Percentiles rank a stretch among this genome's conserved stretches.
These are phyloP conservation scores for Solanum peruvianum DNA, from an alignment of 257 asterid genomes.

Conservation along the genomic window DNA sequence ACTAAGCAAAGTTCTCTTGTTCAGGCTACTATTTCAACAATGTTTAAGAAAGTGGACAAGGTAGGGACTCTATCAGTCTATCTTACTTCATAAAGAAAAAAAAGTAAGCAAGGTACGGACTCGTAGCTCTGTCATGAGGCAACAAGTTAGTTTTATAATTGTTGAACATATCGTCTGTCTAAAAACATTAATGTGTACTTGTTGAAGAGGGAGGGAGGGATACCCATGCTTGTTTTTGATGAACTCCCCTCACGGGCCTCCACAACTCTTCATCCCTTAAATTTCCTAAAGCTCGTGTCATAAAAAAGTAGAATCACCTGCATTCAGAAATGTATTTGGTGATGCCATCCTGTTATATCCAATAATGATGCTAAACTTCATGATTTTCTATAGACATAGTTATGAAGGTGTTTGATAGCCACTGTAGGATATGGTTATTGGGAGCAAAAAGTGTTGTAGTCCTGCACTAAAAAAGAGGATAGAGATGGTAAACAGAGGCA, in stretches of 20 bases:
- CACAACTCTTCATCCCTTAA: neutral
- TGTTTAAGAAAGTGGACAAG: conserved; percentile 79
- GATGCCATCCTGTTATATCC: neutral
- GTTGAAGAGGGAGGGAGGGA: neutral
- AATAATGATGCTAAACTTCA: neutral
- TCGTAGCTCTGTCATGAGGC: conserved; percentile 6
- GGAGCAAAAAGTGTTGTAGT: neutral
- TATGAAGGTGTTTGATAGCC: neutral
- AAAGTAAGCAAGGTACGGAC: conserved; percentile 55
- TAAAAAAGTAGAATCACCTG: neutral
- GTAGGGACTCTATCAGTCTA: conserved; percentile 21
- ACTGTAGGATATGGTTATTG: neutral
- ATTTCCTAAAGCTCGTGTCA: neutral
- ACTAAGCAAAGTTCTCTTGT: conserved; percentile 39
- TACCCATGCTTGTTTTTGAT: neutral
- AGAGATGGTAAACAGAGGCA: neutral
- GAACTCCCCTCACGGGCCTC: neutral
- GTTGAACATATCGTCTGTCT: neutral
- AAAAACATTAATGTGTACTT: neutral
- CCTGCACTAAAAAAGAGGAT: neutral
- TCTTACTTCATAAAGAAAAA: neutral
- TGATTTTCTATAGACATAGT: neutral
- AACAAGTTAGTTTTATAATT: neutral
- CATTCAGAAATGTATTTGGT: neutral
- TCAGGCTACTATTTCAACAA: conserved; percentile 63